Percentiles rank a stretch among this genome's conserved stretches.
phyloP scores from a whole-genome alignment of 352 stramenopile species.

The Phytophthora foliorum region DNA sequence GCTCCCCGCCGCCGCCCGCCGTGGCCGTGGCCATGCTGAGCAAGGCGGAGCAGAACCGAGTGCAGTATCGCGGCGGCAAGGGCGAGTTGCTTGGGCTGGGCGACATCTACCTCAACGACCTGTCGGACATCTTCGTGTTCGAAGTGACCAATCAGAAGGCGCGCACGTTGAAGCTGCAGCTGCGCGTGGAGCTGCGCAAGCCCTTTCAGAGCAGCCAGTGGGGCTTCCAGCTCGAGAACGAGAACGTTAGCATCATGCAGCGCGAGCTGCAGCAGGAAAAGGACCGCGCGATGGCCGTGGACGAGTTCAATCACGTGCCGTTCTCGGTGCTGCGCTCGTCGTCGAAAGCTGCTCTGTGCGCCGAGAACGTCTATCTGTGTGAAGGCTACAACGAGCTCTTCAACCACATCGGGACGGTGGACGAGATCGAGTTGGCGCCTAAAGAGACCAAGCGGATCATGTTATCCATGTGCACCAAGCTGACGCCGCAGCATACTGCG shows the following conservation, averaged over 20 bases:
- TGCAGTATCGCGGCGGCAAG: constrained; percentile 62
- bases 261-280: constrained; percentile 44
- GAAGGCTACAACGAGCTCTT: constrained; percentile 93
- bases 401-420: constrained; percentile 83
- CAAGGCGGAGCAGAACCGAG: constrained; percentile 62
- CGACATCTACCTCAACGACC: constrained; percentile 90
- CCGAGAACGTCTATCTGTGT: constrained; percentile 85
- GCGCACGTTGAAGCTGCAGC: constrained; percentile 60
- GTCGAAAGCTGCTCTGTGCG: constrained; percentile 70
- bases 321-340: constrained; percentile 77
- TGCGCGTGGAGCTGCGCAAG: constrained; percentile 83
- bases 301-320: constrained; percentile 84
- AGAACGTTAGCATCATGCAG: constrained; percentile 80
- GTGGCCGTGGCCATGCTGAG: constrained; percentile 68
- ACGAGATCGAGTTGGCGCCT: constrained; percentile 69
- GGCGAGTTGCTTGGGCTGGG: constrained; percentile 72
- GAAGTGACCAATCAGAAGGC: constrained; percentile 78
- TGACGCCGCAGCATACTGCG: constrained; percentile 44
- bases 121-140: constrained; percentile 87
- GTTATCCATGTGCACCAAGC: constrained; percentile 80
- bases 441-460: constrained; percentile 78
- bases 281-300: constrained; percentile 35
- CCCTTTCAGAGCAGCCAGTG: constrained; percentile 82
- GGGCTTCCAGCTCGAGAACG: constrained; percentile 91
- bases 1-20: constrained; percentile 35